Percentiles rank a stretch among this genome's conserved stretches.
Conservation (phyloP, 306 rosid species). For the Ochetophila trinervis region DNA sequence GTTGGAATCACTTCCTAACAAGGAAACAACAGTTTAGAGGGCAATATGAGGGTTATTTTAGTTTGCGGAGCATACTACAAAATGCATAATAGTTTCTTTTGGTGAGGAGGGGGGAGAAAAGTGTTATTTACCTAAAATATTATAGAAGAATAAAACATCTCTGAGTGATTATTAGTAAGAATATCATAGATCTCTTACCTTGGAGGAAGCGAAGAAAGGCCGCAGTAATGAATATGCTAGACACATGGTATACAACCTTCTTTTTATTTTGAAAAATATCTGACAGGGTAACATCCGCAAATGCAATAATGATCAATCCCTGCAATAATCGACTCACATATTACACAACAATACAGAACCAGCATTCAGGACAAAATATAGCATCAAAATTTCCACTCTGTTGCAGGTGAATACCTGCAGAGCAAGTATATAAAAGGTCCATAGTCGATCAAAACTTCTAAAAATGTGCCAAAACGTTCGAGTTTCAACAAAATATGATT, state of each 20-base stretch:
- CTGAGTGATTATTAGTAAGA: not conserved
- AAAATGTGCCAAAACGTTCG: conserved; percentile 90
- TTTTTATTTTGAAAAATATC: conserved; percentile 47
- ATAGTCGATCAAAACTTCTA: conserved; percentile 86
- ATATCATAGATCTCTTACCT: conserved; percentile 47
- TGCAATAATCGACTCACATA: conserved; percentile 30
- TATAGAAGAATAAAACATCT: not conserved
- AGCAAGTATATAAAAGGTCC: conserved; percentile 86
- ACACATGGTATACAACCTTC: conserved; percentile 57
- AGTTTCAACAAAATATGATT: conserved; percentile 79
- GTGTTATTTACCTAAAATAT: not conserved
- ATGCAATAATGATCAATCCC: conserved; percentile 76
- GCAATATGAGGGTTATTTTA: too few species aligned
- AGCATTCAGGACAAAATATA: conserved; percentile 8
- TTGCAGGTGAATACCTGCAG: conserved; percentile 66
- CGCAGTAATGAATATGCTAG: conserved; percentile 95
- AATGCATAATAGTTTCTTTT: too few species aligned
- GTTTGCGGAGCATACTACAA: too few species aligned
- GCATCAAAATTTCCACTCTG: conserved; percentile 13
- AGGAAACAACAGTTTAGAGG: too few species aligned
- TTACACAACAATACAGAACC: conserved; percentile 21
- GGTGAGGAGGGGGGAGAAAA: too few species aligned
- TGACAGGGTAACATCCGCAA: conserved; percentile 46
- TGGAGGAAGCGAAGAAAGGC: conserved; percentile 88
- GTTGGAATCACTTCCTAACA: too few species aligned